Conservation (phyloP, 805 yeast species). For the Hanseniaspora vineae region DNA sequence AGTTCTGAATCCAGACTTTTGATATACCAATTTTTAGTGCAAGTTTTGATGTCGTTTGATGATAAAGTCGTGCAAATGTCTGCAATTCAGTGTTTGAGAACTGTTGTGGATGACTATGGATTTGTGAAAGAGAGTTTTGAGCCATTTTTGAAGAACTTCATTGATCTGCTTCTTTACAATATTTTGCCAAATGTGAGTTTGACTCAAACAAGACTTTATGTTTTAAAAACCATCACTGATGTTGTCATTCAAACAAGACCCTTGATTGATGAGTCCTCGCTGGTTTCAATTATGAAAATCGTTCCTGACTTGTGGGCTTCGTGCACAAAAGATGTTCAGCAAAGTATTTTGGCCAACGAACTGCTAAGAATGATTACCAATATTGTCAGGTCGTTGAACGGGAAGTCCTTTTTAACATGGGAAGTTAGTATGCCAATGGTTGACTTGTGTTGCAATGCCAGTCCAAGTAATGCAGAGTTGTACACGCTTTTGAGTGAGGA, state of each 20-base stretch:
- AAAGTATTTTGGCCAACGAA: constrained; percentile 36
- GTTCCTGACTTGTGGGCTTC: constrained; percentile 62
- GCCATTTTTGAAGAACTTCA: constrained; percentile 46
- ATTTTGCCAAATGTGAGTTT: constrained; percentile 38
- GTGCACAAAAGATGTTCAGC: constrained; percentile 23
- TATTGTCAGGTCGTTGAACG: constrained; percentile 42
- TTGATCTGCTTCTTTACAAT: constrained; percentile 32
- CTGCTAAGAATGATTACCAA: constrained; percentile 45
- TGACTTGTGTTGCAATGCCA: constrained; percentile 45
- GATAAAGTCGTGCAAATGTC: constrained; percentile 77
- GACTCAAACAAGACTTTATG: constrained; percentile 66
- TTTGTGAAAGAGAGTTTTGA: constrained; percentile 56
- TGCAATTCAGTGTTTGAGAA: constrained; percentile 54
- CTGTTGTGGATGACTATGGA: constrained; percentile 76
- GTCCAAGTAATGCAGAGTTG: constrained; percentile 28
- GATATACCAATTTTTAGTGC: constrained; percentile 45
- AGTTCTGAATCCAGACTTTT: constrained; percentile 41
- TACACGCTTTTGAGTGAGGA: constrained; percentile 63
- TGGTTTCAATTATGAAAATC: constrained; percentile 37
- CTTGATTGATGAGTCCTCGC: constrained; percentile 36
- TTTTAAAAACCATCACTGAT: constrained; percentile 54
- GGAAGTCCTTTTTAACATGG: constrained; percentile 36
- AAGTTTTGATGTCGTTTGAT: constrained; percentile 36
- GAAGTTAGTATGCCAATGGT: constrained; percentile 54
- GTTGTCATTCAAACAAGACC: constrained; percentile 57